Conservation (phyloP, 2,329 filamentous ascomycete species). For the Aureobasidium sp. region DNA sequence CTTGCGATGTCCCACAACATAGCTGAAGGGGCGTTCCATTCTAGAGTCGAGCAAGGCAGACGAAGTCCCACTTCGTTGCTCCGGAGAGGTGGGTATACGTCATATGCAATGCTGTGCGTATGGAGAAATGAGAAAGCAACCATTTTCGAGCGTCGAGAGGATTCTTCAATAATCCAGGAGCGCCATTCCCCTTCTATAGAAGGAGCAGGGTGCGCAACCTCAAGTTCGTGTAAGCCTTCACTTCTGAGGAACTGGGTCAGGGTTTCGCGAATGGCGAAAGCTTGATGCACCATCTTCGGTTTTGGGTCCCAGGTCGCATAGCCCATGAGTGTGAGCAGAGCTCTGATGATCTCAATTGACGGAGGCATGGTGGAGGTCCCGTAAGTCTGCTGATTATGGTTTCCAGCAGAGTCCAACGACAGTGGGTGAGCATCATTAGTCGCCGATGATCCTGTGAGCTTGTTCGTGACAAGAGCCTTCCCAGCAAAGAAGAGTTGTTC, state of each 20-base stretch:
- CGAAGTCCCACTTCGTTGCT: not conserved
- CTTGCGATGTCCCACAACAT: constrained; percentile 33
- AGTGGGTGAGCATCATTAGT: no score
- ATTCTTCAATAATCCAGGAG: constrained; percentile 44
- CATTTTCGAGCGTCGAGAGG: constrained; percentile 45
- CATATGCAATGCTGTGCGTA: constrained; percentile 53
- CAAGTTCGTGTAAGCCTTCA: constrained; percentile 33
- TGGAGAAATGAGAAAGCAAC: constrained; percentile 52
- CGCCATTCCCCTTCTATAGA: constrained; percentile 17
- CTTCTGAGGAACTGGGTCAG: constrained; percentile 48
- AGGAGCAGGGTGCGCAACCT: not conserved
- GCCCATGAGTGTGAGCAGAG: constrained; percentile 52
- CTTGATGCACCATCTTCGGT: constrained; percentile 48
- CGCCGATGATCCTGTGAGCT: not conserved
- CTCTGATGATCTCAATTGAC: constrained; percentile 56
- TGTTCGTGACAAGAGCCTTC: constrained; percentile 27
- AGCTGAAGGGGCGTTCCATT: constrained; percentile 46
- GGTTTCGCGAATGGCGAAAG: constrained; percentile 48
- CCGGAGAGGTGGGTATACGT: constrained; percentile 47
- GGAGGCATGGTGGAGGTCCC: not conserved
- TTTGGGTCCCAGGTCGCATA: constrained; percentile 53
- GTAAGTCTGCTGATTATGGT: no score
- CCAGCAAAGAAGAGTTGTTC: constrained; percentile 50
- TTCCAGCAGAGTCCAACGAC: no score
- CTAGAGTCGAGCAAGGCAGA: constrained; percentile 45